These are phyloP conservation scores for Lycium ferocissimum DNA, from an alignment of 257 asterid species.

Conservation along the genomic window DNA sequence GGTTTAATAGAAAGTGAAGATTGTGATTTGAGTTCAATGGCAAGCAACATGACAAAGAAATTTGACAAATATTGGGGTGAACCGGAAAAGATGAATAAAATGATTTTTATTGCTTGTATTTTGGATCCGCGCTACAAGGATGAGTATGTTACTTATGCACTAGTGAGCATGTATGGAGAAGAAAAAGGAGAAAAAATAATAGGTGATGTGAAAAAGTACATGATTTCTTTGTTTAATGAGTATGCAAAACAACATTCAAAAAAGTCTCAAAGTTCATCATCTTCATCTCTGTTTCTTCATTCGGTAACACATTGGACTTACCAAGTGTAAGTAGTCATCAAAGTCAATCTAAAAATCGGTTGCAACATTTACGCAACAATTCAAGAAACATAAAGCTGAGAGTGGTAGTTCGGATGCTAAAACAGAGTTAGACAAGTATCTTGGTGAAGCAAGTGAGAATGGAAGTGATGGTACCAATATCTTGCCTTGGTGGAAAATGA, in stretches of 20 bases:
- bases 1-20: too few relatives aligned
- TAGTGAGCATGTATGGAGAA: neutral
- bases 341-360: neutral
- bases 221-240: neutral
- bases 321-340: neutral
- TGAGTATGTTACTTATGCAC: too few relatives aligned
- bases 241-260: neutral
- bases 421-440: constrained; percentile 1
- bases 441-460: neutral
- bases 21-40: too few relatives aligned
- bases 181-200: neutral
- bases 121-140: too few relatives aligned
- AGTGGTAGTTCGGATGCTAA: neutral
- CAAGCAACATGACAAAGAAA: too few relatives aligned
- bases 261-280: neutral
- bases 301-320: neutral
- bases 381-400: neutral
- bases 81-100: too few relatives aligned
- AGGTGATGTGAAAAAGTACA: neutral
- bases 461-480: too few relatives aligned
- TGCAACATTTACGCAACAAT: neutral
- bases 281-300: too few relatives aligned
- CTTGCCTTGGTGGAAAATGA: too few relatives aligned
- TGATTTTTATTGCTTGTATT: too few relatives aligned
- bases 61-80: too few relatives aligned